Conservation (phyloP, 257 asterid species). For the Cordia subcordata region DNA sequence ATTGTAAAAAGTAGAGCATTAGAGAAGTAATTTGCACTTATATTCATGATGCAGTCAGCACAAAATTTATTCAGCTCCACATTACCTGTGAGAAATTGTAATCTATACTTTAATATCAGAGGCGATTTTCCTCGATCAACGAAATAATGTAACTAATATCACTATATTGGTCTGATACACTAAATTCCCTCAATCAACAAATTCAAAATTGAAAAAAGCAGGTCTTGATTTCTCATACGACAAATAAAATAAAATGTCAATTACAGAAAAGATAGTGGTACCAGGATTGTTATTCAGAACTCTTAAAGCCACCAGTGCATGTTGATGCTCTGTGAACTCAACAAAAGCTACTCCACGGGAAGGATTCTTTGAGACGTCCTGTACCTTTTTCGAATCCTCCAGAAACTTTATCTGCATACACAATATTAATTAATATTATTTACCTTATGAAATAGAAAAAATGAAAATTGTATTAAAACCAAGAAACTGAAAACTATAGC, state of each 20-base stretch:
- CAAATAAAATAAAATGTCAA: neutral
- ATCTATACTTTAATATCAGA: too few species aligned
- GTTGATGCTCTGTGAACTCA: conserved; percentile 96
- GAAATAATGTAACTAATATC: too few species aligned
- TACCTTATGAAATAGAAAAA: neutral
- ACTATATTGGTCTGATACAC: too few species aligned
- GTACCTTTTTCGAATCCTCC: conserved; percentile 54
- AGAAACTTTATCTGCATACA: conserved; percentile 63
- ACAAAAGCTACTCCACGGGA: conserved; percentile 93
- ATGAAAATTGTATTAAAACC: neutral
- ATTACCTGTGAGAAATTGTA: too few species aligned
- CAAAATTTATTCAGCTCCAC: too few species aligned
- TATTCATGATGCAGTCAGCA: neutral
- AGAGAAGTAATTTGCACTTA: neutral
- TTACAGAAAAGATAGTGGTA: conserved; percentile 7
- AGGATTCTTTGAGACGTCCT: conserved; percentile 46
- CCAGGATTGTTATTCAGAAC: conserved; percentile 97
- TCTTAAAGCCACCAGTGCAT: conserved; percentile 95
- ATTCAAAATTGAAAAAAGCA: too few species aligned
- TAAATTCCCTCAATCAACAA: too few species aligned
- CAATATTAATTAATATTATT: neutral
- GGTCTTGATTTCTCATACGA: too few species aligned
- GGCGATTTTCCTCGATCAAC: too few species aligned
- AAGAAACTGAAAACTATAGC: neutral
- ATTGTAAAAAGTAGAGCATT: conserved; percentile 10